Base-by-base conservation (phyloP, 2,329 filamentous ascomycete genomes). In the Claviceps sp. region DNA sequence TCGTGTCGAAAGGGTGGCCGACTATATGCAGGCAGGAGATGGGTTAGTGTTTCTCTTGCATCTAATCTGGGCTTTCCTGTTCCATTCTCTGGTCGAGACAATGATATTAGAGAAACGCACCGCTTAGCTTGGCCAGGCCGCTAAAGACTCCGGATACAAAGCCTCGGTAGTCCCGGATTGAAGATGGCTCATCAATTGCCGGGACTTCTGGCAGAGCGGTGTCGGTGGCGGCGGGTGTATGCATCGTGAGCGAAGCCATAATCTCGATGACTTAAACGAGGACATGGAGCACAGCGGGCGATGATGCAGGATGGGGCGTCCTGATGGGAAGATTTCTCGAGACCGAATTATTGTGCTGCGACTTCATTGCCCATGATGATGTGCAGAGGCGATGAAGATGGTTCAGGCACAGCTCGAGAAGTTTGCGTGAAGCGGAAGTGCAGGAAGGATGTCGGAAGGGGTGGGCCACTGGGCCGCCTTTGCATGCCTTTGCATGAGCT, bases 131-230 rank as follows among this genome's bases (percentile, higher is more conserved):
- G 54, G 90, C 84, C 62, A 97, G 85, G 24, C 93, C 93, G 40
- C 88, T 95, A 65, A 96, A 96, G 6, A 96, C 82, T n/a, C 93
- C 93, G 1, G 88, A 93, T 30, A 96, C 88, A 65, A 97, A 98
- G n/a, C 91, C 93, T 62, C 88, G 90, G 74, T 96, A 97, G 65
- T 84, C 59, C 73, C 78, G 60, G 56, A 59, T 54, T 38, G 54
- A 43, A 8, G 52, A 54, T 34, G 53, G 40, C 26, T 48, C 44
- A 30, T 52, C 17, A 3, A n/a, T 51, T 1, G 3, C 13, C 22
- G 48, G 2, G 22, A 46, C 10, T 8, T 50, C 11, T 40, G 43
- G 17, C 24, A n/a, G 14, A 14, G 42, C 7, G 42, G 26, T 22
- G 10, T 34, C 10, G 16, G 37, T 22, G 13, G 30, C 24, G 7